A percentile compares a stretch with the other conserved stretches of the same genome.
Evolutionary conservation across 441 rosid species (phyloP).

Genomic region (Hura crepitans): DNA sequence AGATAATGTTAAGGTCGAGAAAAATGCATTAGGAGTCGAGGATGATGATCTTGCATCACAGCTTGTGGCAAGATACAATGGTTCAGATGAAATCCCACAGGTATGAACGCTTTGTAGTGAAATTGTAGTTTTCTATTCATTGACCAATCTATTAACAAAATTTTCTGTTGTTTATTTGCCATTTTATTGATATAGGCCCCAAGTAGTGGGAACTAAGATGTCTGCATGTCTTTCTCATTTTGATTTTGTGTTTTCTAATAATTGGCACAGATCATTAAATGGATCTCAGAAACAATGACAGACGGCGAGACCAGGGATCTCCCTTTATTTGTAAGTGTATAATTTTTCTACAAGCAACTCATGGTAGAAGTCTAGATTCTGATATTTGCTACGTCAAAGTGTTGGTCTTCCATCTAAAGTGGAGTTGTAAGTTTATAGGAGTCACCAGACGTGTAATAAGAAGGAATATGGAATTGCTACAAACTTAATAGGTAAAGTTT

Average conservation of each 20-base stretch:
- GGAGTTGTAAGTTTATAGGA: background rate
- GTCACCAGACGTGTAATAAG: background rate
- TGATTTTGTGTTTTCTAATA: slow-evolving; percentile 5
- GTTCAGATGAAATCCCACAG: slow-evolving; percentile 64
- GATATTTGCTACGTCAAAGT: background rate
- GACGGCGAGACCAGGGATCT: slow-evolving; percentile 89
- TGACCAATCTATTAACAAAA: background rate
- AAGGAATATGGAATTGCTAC: background rate
- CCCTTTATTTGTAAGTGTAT: slow-evolving; percentile 70
- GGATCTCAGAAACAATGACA: slow-evolving; percentile 74
- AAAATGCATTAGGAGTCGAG: slow-evolving; percentile 44
- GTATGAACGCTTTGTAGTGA: slow-evolving; percentile 29
- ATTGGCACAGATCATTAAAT: slow-evolving; percentile 56
- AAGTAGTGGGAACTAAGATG: background rate
- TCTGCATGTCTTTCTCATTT: background rate
- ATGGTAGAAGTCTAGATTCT: background rate
- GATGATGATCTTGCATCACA: slow-evolving; percentile 82
- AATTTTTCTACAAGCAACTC: background rate
- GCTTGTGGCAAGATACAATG: slow-evolving; percentile 85
- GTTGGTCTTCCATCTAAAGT: background rate
- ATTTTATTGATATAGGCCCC: background rate
- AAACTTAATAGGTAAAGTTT: background rate
- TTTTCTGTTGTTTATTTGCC: background rate
- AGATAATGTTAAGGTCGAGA: slow-evolving; percentile 38
- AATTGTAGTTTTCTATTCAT: slow-evolving; percentile 7